Percentiles rank a stretch among this genome's conserved stretches.
phyloP scores from a whole-genome alignment of 2,329 filamentous ascomycete genomes.

The Trichoderma sp. region DNA sequence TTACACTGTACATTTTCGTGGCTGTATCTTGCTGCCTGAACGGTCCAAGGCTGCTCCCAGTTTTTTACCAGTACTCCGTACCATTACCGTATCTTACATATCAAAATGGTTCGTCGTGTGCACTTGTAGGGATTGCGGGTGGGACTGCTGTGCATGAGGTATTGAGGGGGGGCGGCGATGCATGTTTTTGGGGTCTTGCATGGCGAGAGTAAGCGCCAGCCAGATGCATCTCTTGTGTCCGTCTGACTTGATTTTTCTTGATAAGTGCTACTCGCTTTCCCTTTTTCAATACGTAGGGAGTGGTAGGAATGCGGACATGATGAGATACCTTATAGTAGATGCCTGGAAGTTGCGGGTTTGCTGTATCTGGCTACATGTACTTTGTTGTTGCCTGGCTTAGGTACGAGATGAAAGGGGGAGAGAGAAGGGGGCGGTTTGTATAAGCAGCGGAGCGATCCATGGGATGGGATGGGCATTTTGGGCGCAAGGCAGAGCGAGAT shows the following conservation, averaged over 20 bases:
- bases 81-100: background rate
- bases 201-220: background rate
- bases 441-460: background rate
- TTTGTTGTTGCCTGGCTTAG: background rate
- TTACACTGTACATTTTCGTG: background rate
- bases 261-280: too few relatives aligned
- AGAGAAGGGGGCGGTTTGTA: background rate
- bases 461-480: background rate
- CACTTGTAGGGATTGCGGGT: background rate
- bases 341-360: background rate
- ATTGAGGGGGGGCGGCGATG: background rate
- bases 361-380: background rate
- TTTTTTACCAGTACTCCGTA: background rate
- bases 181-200: background rate
- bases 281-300: too few relatives aligned
- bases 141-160: background rate
- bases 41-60: background rate
- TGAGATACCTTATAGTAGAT: background rate
- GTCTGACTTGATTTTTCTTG: background rate
- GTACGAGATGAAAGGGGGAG: background rate
- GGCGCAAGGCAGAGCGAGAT: background rate
- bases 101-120: background rate
- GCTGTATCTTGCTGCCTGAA: conserved; percentile 12
- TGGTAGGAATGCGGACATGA: too few relatives aligned
- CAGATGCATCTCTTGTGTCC: background rate